phyloP scores from a whole-genome alignment of 2,329 filamentous ascomycete species.

The Fusarium concolor region DNA sequence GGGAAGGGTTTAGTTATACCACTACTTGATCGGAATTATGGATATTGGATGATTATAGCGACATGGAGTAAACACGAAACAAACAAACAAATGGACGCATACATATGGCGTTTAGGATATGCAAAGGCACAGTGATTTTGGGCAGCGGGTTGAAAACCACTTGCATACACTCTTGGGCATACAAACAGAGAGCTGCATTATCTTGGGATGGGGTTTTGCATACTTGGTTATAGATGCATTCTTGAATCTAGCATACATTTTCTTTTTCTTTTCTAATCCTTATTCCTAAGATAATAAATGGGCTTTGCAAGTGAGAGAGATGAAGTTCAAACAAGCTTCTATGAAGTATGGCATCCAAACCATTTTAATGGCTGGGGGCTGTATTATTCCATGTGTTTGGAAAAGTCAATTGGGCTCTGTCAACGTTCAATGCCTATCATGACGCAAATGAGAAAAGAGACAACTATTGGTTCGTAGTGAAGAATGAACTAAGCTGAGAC shows the following conservation, averaged over 20 bases:
- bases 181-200: constrained; percentile 15
- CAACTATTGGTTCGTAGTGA: constrained; percentile 15
- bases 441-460: neutral
- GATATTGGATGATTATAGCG: constrained; percentile 15
- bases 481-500: constrained; percentile 31
- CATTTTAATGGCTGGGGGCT: neutral
- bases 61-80: constrained; percentile 29
- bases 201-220: constrained; percentile 5
- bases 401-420: neutral
- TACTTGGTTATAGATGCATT: constrained; percentile 19
- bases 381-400: neutral
- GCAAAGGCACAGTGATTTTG: constrained; percentile 23
- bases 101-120: constrained; percentile 36
- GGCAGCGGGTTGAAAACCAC: constrained; percentile 19
- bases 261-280: neutral
- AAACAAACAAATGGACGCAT: constrained; percentile 12
- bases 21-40: constrained; percentile 10
- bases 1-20: neutral
- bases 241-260: constrained; percentile 6
- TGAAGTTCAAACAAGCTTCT: neutral
- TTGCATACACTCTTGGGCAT: constrained; percentile 33
- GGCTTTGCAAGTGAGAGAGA: neutral
- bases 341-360: neutral
- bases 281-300: neutral
- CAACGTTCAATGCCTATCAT: neutral